Conservation (phyloP, 345 rosid species). For the Capsella bursapastoris region DNA sequence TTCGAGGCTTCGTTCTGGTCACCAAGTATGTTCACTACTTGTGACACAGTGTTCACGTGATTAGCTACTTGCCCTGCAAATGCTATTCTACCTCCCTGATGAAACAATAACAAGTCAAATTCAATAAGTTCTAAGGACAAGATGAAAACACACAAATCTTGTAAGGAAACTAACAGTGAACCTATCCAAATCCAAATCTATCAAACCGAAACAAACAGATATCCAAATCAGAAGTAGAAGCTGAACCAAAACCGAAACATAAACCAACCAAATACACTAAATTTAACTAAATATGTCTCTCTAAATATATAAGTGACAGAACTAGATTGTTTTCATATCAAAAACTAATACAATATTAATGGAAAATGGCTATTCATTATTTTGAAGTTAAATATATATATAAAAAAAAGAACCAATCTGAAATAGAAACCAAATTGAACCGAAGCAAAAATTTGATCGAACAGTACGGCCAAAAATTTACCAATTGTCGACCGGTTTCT, state of each 20-base stretch:
- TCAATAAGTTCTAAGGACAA: neutral
- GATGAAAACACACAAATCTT: neutral
- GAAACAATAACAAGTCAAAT: neutral
- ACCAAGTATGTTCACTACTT: slow-evolving; percentile 67
- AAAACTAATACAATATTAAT: neutral
- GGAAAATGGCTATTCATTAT: neutral
- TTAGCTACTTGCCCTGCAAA: slow-evolving; percentile 80
- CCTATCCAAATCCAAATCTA: neutral
- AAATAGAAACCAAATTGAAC: neutral
- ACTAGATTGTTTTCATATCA: too few species aligned
- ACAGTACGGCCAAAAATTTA: slow-evolving; percentile 6
- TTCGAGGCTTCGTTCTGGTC: slow-evolving; percentile 52
- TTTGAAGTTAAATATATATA: neutral
- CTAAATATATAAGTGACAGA: too few species aligned
- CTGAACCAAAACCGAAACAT: neutral
- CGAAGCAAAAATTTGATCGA: neutral
- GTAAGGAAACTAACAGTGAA: too few species aligned
- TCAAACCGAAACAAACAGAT: too few species aligned
- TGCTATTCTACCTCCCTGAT: slow-evolving; percentile 72
- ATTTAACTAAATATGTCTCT: too few species aligned
- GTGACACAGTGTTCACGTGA: slow-evolving; percentile 67
- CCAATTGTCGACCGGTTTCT: slow-evolving; percentile 85
- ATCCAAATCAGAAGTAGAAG: too few species aligned
- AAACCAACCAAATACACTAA: neutral
- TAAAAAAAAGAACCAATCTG: neutral